Percentiles rank a stretch among this genome's conserved stretches.
These are phyloP conservation scores for Pythium graminicola DNA, from an alignment of 352 stramenopile species.

Conservation along the genomic window DNA sequence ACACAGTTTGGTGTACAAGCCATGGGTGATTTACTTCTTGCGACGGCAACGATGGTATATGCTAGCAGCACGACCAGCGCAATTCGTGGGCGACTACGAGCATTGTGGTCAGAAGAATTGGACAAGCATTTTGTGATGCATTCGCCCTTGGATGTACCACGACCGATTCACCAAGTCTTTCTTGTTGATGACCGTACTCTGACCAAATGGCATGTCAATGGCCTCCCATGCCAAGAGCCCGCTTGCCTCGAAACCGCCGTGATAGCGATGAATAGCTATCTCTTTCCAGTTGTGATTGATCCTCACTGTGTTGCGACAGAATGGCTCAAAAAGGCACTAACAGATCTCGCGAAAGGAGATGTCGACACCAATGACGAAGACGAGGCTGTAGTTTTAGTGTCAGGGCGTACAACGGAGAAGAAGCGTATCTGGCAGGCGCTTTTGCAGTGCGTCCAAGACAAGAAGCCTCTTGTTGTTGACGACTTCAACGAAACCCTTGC, in stretches of 20 bases:
- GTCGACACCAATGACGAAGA: background rate
- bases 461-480: slow-evolving; percentile 36
- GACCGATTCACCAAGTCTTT: slow-evolving; percentile 26
- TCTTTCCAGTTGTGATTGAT: slow-evolving; percentile 52
- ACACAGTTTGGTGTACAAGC: slow-evolving; percentile 34
- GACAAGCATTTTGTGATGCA: slow-evolving; percentile 27
- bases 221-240: slow-evolving; percentile 30
- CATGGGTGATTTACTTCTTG: slow-evolving; percentile 58
- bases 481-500: slow-evolving; percentile 31
- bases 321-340: slow-evolving; percentile 45
- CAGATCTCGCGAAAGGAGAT: background rate
- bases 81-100: slow-evolving; percentile 21
- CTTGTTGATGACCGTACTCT: slow-evolving; percentile 29
- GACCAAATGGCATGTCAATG: slow-evolving; percentile 40
- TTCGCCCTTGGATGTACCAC: slow-evolving; percentile 22
- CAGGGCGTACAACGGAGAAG: slow-evolving; percentile 7
- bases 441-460: slow-evolving; percentile 29
- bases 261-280: slow-evolving; percentile 32
- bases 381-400: slow-evolving; percentile 6
- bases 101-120: slow-evolving; percentile 36
- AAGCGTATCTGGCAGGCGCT: slow-evolving; percentile 39
- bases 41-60: slow-evolving; percentile 47
- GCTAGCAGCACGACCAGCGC: slow-evolving; percentile 23
- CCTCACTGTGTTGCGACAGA: slow-evolving; percentile 40
- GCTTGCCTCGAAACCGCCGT: slow-evolving; percentile 40